Evolutionary conservation across 2,329 filamentous ascomycete genomes (phyloP), one percentile per base, ranked within the genome.

Genomic region (Neurospora crassa): DNA sequence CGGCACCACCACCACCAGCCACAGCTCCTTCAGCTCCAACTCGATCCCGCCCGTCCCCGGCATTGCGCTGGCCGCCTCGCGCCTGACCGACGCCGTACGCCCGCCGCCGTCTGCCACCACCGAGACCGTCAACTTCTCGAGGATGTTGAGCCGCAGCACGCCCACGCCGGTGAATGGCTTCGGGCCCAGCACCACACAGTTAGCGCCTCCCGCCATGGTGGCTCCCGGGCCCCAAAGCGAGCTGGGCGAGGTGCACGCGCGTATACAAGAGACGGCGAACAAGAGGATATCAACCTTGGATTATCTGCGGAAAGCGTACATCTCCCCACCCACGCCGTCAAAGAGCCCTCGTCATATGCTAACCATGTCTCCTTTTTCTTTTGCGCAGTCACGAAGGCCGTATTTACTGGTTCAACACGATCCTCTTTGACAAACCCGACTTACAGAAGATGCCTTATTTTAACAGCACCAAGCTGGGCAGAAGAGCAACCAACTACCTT

Each of bases 391-490:
- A 99, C 79, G 94, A 97, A 82, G 94, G 95, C 73, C 90, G 93
- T 72, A 90, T 97, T 59, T 98, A 97, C 84, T 98, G 96, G 94
- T 97, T 98, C 85, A 97, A 97, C 82, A 97, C 96, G 0, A 89
- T 97, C 73, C 91, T 97, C 78, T 97, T 97, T 81, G 92, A 94
- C 75, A 92, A 93, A 77, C 81, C 88, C 40, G 93, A 97, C 80
- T 86, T 98, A 42, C 84, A 87, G 69, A 90, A 91, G 78, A 91
- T 97, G 84, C 90, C 95, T 67, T 97, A 93, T 79, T 95, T 96
- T 79, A 92, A 96, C 72, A 84, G 89, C 4, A 90, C 92, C 74
- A 96, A 95, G 79, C 89, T 97, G 68, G 91, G 93, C 73, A 91
- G 94, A 72, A 92, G 96, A 76, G 95, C 96, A 43, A 96, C 94